phyloP scores from a whole-genome alignment of 129 eudicot genomes.

The Scalesia atractyloides region DNA sequence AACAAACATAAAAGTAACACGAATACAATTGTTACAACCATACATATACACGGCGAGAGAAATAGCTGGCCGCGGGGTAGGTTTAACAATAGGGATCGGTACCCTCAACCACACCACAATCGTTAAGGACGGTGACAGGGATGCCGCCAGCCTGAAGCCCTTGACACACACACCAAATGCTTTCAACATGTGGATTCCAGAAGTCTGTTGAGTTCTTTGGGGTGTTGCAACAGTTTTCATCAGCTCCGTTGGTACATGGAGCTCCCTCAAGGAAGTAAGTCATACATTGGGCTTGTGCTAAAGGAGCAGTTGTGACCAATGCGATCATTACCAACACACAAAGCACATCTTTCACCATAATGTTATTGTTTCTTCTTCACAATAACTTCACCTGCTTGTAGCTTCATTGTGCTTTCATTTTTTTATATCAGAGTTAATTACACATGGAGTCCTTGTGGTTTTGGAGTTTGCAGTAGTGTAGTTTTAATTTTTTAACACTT shows the following conservation, averaged over 20 bases:
- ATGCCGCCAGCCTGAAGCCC: not conserved
- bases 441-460: too few relatives aligned
- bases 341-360: not conserved
- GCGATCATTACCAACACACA: not conserved
- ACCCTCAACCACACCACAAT: slow-evolving; percentile 18
- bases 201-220: not conserved
- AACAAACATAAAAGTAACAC: too few relatives aligned
- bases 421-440: too few relatives aligned
- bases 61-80: not conserved
- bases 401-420: too few relatives aligned
- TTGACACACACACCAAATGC: slow-evolving; percentile 23
- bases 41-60: too few relatives aligned
- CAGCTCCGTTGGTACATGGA: slow-evolving; percentile 15
- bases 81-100: slow-evolving; percentile 22
- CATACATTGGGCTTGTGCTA: slow-evolving; percentile 15
- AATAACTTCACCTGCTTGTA: too few relatives aligned
- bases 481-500: too few relatives aligned
- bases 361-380: not conserved
- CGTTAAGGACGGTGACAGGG: slow-evolving; percentile 7
- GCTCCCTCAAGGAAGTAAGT: not conserved
- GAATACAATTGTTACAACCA: too few relatives aligned
- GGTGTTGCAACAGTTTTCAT: slow-evolving; percentile 5
- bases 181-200: slow-evolving; percentile 15
- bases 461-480: too few relatives aligned
- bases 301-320: slow-evolving; percentile 2